A percentile compares a stretch with the other conserved stretches of the same genome.
Conservation (phyloP, 257 asterid genomes). For the Scutellaria baicalensis region DNA sequence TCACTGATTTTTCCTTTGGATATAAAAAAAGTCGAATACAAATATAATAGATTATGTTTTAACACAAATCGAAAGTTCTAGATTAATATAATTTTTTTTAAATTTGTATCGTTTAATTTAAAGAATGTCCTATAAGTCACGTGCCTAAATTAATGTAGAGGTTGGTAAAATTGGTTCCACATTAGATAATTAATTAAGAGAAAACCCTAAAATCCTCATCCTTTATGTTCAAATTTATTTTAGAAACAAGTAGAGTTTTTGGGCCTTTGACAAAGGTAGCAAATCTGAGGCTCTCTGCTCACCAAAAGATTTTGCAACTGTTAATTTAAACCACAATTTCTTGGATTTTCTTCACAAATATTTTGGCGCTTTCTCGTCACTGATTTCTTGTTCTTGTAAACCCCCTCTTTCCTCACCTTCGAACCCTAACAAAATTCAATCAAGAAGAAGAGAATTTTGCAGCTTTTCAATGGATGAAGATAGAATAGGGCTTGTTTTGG, state of each 20-base stretch:
- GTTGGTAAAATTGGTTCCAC: background rate
- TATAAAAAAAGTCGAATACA: no score
- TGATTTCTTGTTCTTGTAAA: conserved; percentile 8
- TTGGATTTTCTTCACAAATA: conserved; percentile 12
- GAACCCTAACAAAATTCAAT: background rate
- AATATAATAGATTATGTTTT: no score
- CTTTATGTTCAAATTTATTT: background rate
- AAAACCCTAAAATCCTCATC: background rate
- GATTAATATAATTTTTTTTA: no score
- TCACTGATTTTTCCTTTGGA: no score
- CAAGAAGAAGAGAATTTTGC: background rate
- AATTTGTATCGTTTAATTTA: no score
- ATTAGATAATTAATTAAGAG: background rate
- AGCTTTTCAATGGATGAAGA: conserved; percentile 33
- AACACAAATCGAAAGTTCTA: no score
- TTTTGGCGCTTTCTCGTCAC: conserved; percentile 29
- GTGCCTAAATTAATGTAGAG: no score
- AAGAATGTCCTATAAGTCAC: no score
- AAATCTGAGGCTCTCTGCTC: conserved; percentile 16
- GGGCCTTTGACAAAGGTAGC: conserved; percentile 9
- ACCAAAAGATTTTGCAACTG: background rate
- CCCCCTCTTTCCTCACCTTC: background rate
- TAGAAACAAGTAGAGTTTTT: conserved; percentile 3
- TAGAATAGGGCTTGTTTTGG: conserved; percentile 39
- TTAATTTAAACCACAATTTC: conserved; percentile 31